phyloP scores from a whole-genome alignment of 495 filamentous ascomycete species.

The Staphylotrichum longicolle region DNA sequence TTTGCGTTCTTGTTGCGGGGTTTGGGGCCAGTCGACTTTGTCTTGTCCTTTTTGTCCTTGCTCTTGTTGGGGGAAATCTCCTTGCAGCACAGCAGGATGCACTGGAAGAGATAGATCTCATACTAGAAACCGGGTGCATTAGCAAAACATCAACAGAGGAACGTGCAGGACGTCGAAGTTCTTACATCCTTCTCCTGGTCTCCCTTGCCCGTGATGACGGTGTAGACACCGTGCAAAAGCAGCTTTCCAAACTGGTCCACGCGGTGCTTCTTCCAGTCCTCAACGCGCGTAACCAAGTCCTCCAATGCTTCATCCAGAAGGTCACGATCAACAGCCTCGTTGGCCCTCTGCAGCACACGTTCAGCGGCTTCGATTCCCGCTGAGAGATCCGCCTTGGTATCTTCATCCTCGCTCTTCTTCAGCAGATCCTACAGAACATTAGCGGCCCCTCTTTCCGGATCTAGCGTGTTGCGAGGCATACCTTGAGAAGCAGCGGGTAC shows the following conservation, averaged over 20 bases:
- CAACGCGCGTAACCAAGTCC: constrained; percentile 79
- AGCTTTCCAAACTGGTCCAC: constrained; percentile 88
- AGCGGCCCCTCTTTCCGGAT: constrained; percentile 14
- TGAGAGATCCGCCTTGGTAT: constrained; percentile 64
- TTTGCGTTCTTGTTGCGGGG: constrained; percentile 72
- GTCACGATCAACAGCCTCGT: constrained; percentile 85
- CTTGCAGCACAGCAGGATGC: constrained; percentile 96
- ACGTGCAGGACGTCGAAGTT: constrained; percentile 16
- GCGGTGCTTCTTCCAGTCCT: constrained; percentile 94
- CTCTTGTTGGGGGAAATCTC: constrained; percentile 85
- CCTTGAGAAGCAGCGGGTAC: constrained; percentile 86
- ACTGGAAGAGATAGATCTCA: constrained; percentile 95
- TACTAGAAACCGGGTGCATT: constrained; percentile 57
- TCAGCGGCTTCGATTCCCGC: constrained; percentile 73
- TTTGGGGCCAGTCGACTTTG: constrained; percentile 49
- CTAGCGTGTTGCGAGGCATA: constrained; percentile 45
- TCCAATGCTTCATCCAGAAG: constrained; percentile 73
- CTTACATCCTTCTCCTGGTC: constrained; percentile 83
- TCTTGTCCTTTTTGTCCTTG: constrained; percentile 66
- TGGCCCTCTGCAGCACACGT: constrained; percentile 74
- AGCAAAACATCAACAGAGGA: constrained; percentile 13
- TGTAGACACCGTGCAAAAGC: constrained; percentile 87
- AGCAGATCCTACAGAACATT: constrained; percentile 66
- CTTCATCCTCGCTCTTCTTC: constrained; percentile 73
- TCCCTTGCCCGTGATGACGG: constrained; percentile 79